Conservation (phyloP, 352 stramenopile genomes). For the Phytophthora uliginosa region DNA sequence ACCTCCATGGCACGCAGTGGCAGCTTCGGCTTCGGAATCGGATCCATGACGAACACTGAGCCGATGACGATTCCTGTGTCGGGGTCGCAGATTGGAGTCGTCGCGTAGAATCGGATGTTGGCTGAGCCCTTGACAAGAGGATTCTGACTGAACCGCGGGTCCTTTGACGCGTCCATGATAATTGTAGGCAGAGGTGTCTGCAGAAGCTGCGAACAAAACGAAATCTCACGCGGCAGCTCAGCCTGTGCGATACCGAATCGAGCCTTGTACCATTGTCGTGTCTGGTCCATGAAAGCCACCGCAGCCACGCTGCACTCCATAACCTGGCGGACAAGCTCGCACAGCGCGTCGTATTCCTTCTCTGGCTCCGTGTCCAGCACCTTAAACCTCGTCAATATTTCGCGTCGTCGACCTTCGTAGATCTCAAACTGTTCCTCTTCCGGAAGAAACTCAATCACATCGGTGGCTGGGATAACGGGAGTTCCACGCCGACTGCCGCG, state of each 20-base stretch:
- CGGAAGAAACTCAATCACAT: constrained; percentile 56
- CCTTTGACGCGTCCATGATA: constrained; percentile 85
- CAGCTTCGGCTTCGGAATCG: constrained; percentile 56
- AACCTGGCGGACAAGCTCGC: constrained; percentile 68
- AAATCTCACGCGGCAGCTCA: constrained; percentile 67
- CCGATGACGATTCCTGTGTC: constrained; percentile 67
- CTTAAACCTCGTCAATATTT: constrained; percentile 55
- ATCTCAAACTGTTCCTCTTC: constrained; percentile 58
- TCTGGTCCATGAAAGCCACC: constrained; percentile 72
- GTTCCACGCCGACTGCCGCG: constrained; percentile 21
- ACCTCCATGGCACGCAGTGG: constrained; percentile 70
- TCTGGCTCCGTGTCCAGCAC: constrained; percentile 55
- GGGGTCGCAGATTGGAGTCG: constrained; percentile 73
- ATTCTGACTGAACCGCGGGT: constrained; percentile 89
- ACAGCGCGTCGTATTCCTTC: constrained; percentile 82
- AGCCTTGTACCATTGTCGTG: constrained; percentile 79
- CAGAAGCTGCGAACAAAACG: constrained; percentile 73
- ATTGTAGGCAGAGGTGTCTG: constrained; percentile 63
- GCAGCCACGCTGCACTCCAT: constrained; percentile 71
- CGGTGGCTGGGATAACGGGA: constrained; percentile 21
- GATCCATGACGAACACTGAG: constrained; percentile 89
- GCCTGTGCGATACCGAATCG: constrained; percentile 75
- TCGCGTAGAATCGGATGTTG: constrained; percentile 95
- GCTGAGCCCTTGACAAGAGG: constrained; percentile 89
- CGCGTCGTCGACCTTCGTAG: constrained; percentile 52